These are phyloP conservation scores for Mycena albidolilacea DNA, from an alignment of 768 basidiomycete species.

Conservation along the genomic window DNA sequence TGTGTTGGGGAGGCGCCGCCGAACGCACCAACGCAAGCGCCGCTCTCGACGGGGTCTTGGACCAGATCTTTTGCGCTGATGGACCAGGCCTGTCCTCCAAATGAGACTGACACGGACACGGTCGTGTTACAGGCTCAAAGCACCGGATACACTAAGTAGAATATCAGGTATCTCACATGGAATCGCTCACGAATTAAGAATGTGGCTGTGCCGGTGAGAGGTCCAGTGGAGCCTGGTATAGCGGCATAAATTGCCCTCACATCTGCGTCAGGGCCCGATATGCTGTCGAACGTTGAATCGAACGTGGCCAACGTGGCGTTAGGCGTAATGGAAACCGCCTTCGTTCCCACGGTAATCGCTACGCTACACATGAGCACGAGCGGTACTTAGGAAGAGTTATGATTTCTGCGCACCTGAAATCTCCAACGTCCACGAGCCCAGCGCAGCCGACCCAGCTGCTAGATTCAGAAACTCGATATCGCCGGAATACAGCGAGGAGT, in stretches of 20 bases:
- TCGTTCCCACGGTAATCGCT: background rate
- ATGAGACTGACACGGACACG: conserved; percentile 17
- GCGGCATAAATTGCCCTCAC: conserved; percentile 14
- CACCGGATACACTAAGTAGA: background rate
- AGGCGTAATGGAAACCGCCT: background rate
- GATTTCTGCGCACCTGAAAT: background rate
- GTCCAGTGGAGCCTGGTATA: conserved; percentile 13
- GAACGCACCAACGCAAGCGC: background rate
- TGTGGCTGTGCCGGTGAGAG: background rate
- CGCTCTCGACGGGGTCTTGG: background rate
- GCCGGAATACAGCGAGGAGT: conserved; percentile 14
- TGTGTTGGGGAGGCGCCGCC: background rate
- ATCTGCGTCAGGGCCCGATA: conserved; percentile 7
- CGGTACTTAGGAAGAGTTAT: too few species aligned
- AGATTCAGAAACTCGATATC: conserved; percentile 3
- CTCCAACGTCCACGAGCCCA: too few species aligned
- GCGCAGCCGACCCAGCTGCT: too few species aligned
- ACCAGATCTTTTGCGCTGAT: conserved; percentile 14
- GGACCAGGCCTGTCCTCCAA: conserved; percentile 13
- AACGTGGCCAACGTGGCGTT: conserved; percentile 20
- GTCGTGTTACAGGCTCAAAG: conserved; percentile 19
- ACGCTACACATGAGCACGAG: too few species aligned
- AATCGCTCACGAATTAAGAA: conserved; percentile 9
- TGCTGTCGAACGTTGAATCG: conserved; percentile 1
- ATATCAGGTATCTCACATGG: background rate